phyloP scores from a whole-genome alignment of 768 basidiomycete species.

The Dentipellis fragilis region DNA sequence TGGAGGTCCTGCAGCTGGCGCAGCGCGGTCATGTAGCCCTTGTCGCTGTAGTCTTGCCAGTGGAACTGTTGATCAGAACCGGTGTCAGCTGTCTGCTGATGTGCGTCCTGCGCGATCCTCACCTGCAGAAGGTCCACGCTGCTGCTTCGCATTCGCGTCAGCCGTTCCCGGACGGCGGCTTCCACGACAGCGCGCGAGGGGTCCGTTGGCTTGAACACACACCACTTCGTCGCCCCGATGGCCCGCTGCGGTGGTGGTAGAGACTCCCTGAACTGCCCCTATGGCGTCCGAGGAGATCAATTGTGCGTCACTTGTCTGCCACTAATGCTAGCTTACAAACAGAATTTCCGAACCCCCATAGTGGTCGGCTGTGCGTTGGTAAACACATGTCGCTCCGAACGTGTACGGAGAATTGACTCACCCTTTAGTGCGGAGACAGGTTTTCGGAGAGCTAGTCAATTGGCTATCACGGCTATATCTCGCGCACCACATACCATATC shows the following conservation, averaged over 20 bases:
- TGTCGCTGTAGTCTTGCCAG: conserved; percentile 61
- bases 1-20: conserved; percentile 51
- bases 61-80: conserved; percentile 45
- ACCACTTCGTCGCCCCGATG: conserved; percentile 81
- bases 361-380: conserved; percentile 55
- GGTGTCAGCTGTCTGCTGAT: neutral
- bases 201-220: conserved; percentile 50
- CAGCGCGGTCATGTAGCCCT: conserved; percentile 36
- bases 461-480: neutral
- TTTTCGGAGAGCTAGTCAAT: neutral
- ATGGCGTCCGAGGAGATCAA: conserved; percentile 2
- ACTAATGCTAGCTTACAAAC: conserved; percentile 37
- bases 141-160: conserved; percentile 51
- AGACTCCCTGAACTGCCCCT: conserved; percentile 62
- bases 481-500: conserved; percentile 40
- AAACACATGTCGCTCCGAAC: neutral
- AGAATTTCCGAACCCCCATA: conserved; percentile 79
- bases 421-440: neutral
- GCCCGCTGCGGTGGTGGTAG: conserved; percentile 30
- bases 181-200: conserved; percentile 48
- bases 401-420: neutral
- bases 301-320: neutral
- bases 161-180: conserved; percentile 57
- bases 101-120: conserved; percentile 6
- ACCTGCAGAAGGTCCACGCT: conserved; percentile 70